Percentiles rank a stretch among this genome's conserved stretches.
These are phyloP conservation scores for Fusarium equiseti DNA, from an alignment of 2,329 filamentous ascomycete genomes.

Conservation along the genomic window DNA sequence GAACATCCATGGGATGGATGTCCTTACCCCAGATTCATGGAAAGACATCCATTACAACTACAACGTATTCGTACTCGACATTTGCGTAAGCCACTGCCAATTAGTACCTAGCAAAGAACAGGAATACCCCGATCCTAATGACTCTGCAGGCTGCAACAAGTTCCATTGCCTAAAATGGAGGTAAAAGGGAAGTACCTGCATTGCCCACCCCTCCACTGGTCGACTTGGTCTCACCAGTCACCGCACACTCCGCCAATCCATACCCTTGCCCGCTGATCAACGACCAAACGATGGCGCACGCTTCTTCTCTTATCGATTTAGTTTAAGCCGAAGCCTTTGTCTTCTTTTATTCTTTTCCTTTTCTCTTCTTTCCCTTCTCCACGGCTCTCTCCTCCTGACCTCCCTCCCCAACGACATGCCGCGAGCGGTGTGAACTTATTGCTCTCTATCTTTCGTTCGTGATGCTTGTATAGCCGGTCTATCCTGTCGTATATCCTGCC, in stretches of 20 bases:
- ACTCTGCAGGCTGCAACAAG: not conserved
- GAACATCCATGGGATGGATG: not conserved
- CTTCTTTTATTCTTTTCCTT: slow-evolving; percentile 7
- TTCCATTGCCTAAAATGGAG: not conserved
- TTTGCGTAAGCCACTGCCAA: not conserved
- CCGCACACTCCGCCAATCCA: slow-evolving; percentile 30
- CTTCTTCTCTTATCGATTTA: slow-evolving; percentile 17
- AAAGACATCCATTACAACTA: not conserved
- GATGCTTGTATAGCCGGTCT: slow-evolving; percentile 50
- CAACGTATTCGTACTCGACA: slow-evolving; percentile 32
- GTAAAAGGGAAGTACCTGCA: slow-evolving; percentile 22
- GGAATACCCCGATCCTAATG: not conserved
- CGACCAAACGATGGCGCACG: slow-evolving; percentile 16
- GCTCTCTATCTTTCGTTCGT: slow-evolving; percentile 37
- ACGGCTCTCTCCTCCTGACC: not conserved
- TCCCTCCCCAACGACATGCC: slow-evolving; percentile 39
- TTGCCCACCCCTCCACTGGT: slow-evolving; percentile 11
- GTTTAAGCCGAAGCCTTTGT: slow-evolving; percentile 2
- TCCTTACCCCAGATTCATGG: slow-evolving; percentile 5
- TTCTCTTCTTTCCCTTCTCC: slow-evolving; percentile 5
- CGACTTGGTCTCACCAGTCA: slow-evolving; percentile 25
- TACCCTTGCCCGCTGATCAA: slow-evolving; percentile 37
- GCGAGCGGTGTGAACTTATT: slow-evolving; percentile 44
- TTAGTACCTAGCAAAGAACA: not conserved
- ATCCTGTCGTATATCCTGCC: slow-evolving; percentile 21